A percentile compares a stretch with the other conserved stretches of the same genome.
Evolutionary conservation across 2,329 filamentous ascomycete genomes (phyloP).

Genomic region (Ceratocystis harringtonii): DNA sequence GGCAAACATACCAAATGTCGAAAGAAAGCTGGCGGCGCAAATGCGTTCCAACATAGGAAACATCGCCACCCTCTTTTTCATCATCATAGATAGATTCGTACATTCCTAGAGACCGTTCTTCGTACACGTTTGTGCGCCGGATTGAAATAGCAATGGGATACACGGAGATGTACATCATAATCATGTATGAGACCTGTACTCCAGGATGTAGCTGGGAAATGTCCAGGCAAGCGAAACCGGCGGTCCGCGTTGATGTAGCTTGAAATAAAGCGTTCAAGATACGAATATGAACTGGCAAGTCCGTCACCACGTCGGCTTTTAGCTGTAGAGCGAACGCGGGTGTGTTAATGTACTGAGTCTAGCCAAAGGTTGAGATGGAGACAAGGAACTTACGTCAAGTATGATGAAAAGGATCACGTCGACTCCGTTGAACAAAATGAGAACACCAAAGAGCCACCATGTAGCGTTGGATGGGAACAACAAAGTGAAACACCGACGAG

Average conservation of each 20-base stretch:
- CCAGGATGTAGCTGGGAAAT: constrained; percentile 69
- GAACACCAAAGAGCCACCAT: constrained; percentile 88
- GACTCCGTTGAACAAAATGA: constrained; percentile 65
- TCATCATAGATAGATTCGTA: constrained; percentile 39
- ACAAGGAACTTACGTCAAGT: constrained; percentile 52
- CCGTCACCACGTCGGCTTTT: constrained; percentile 51
- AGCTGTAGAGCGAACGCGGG: constrained; percentile 35
- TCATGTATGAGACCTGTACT: constrained; percentile 82
- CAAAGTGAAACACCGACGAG: constrained; percentile 87
- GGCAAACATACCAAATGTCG: constrained; percentile 91
- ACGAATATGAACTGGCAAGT: constrained; percentile 55
- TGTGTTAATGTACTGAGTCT: constrained; percentile 13
- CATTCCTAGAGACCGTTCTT: constrained; percentile 72
- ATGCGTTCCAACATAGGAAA: constrained; percentile 82
- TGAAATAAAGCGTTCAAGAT: constrained; percentile 83
- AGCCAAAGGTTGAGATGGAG: not conserved
- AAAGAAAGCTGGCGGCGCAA: constrained; percentile 87
- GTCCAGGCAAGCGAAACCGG: constrained; percentile 73
- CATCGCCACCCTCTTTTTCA: constrained; percentile 41
- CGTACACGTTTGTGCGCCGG: constrained; percentile 88
- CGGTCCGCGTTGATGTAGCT: constrained; percentile 75
- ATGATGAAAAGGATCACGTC: constrained; percentile 87
- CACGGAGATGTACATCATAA: constrained; percentile 99
- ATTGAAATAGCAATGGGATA: constrained; percentile 94
- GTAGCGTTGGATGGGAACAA: constrained; percentile 81